Evolutionary conservation across 1,284 basidiomycete species (phyloP), one percentile per base, ranked within the genome.

Genomic region (Grifola frondosa): DNA sequence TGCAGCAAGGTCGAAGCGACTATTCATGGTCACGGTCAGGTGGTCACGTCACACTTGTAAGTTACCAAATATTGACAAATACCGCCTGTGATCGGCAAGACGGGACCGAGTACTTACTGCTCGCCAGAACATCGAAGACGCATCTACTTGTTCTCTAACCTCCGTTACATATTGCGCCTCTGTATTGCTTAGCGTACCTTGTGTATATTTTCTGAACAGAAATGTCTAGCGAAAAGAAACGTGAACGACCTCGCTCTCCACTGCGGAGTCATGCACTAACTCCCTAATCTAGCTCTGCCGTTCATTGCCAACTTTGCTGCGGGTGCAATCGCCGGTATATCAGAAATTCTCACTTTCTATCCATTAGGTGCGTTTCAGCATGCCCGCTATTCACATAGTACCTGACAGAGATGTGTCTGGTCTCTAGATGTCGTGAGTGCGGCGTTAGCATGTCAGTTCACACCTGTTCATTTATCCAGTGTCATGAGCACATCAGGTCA

Each of bases 331-430:
- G 63, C 63, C 13, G 63, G 63, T 21, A 57, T 87, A 41, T 85
- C 86, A 7, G 96, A 99, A 68, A 90, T 99, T 44, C 73, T 97
- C 55, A 93, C 82, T 8, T 92, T 97, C 58, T 93, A 96, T 57
- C 93, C 93, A 46, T 85, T 96, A 51, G 92, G 90, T 92, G 61
- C 62, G 86, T 61, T 9, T 24, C 33, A 23, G 15, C 32, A n/a
- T 5, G 9, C 22, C 12, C n/a, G 23, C 16, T 37, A 8, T 30
- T 29, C n/a, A 15, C 47, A 26, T 12, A 32, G 25, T 3, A 16
- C n/a, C 6, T 37, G 22, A 38, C 23, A 5, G 9, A 10, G 13
- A n/a, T 8, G 31, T 22, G 19, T 15, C 22, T 26, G 21, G 24
- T 30, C 16, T 32, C 26, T 44, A 64, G 61, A 66, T 65, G 61